Evolutionary conservation across 1,139 yeast genomes (phyloP).

Genomic region (Scheffersomyces segobiensis): DNA sequence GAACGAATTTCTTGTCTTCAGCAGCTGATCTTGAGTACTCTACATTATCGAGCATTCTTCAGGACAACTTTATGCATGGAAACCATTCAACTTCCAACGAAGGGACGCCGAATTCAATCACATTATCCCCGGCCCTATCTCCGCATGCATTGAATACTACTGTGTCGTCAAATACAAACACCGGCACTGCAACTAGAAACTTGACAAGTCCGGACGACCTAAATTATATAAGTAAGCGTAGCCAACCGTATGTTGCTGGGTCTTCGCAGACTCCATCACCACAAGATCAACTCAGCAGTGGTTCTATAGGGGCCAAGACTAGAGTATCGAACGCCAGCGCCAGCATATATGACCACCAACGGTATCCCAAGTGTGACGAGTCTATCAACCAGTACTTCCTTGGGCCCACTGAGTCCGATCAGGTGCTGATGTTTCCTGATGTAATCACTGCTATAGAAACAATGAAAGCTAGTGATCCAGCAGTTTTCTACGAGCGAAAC

Average conservation of each 20-base stretch:
- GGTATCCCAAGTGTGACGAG: conserved; percentile 39
- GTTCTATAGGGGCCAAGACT: conserved; percentile 1
- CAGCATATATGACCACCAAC: conserved; percentile 9
- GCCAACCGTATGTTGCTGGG: conserved; percentile 12
- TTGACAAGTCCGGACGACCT: not conserved
- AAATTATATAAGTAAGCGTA: not conserved
- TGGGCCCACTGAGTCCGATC: conserved; percentile 44
- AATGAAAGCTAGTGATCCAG: conserved; percentile 42
- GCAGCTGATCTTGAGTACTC: conserved; percentile 84
- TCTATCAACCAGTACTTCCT: conserved; percentile 60
- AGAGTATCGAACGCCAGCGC: not conserved
- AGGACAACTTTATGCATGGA: conserved; percentile 43
- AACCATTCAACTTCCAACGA: conserved; percentile 38
- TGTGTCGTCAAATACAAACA: conserved; percentile 1
- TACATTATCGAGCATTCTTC: conserved; percentile 71
- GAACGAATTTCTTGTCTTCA: conserved; percentile 59
- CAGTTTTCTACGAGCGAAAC: conserved; percentile 40
- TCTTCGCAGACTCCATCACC: conserved; percentile 14
- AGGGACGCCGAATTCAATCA: conserved; percentile 42
- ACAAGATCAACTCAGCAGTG: conserved; percentile 14
- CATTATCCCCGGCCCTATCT: conserved; percentile 39
- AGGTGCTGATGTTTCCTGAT: conserved; percentile 51
- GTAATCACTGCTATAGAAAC: conserved; percentile 50
- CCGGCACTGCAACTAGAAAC: not conserved
- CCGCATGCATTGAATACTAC: conserved; percentile 24